Base-by-base conservation (phyloP, 305 asterid species). In the Andrographis paniculata region DNA sequence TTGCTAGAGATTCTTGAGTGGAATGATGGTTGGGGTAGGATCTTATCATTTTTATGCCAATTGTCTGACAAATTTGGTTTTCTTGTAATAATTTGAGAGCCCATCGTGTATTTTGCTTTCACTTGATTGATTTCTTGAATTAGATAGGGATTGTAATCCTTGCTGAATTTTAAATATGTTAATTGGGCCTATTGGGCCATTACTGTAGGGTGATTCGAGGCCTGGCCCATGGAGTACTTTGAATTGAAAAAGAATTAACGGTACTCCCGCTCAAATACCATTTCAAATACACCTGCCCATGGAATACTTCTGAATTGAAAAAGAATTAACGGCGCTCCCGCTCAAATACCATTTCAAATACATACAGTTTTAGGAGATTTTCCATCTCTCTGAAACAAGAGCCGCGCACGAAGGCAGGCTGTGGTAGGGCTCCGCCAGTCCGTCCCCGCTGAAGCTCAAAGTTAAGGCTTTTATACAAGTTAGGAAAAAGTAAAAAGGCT, bases 301-400 rank as follows among this genome's bases (percentile, higher is more conserved):
- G n/a, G n/a, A n/a, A n/a, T 12, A 11, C 14, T 35, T 35, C 14
- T 12, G 16, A 35, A 9, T 38, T 38, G 19, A n/a, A 38, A 38
- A 38, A n/a, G n/a, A n/a, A 5, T 13, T 35, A 35, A 35, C 40
- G 40, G 12, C n/a, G 38, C 24, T 70, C 78, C 78, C 78, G 78
- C 85, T 60, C 75, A 17, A 46, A 64, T 18, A 68, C 41, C 74
- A 64, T 69, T 81, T 75, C 75, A 72, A 72, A 69, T 20, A 14
- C 20, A 24, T 44, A 43, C 51, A 12, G 42, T 35, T 5, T n/a
- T 5, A 16, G 43, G 19, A 38, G 42, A 37, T 12, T 37, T 13
- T 2, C 9, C 33, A 28, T 28, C 33, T 1, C 8, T 42, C 27
- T 17, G 14, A 20, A 44, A 17, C 49, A 21, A 8, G 27, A 3